Base-by-base conservation (phyloP, 192 early-diverging fungal species). In the Geranomyces variabilis region DNA sequence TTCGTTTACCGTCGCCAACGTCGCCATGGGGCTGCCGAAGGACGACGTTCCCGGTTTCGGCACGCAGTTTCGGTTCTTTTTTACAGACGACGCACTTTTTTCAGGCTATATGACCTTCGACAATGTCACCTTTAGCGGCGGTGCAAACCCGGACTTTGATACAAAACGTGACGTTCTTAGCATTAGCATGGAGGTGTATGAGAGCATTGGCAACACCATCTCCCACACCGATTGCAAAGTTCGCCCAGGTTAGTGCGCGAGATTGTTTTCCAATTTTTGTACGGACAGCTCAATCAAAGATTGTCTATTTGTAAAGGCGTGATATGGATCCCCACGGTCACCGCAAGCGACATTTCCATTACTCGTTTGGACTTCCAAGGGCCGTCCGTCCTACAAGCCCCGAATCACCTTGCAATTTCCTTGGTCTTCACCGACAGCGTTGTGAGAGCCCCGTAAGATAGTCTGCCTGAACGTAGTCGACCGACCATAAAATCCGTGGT, bases 101-200 rank as follows among this genome's bases (percentile, higher is more conserved):
- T 8, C 58, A 3, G 17, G 31, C 46, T 28, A 6, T 45, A 14
- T 70, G 48, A 61, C 55, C 0, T 47, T 70, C 19, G 44, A 70
- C 56, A 70, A 70, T 33, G 36, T 58, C 22, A 70, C 69, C 28
- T 60, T 70, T 21, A 36, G 9, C 8, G 69, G 63, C 2, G 63
- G 63, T 14, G 4, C 41, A 21, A 41, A 64, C 33, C 63, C 63
- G 33, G 41, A 64, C 21, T 64, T 64, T 45, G 63, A 64, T 4
- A 64, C 41, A 6, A 64, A 45, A 13, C 17, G 15, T 13, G 63
- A 64, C 28, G 63, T 64, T 7, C 21, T 64, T 8, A 43, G 19
- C n/a, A n/a, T 64, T 12, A 17, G 2, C 17, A 9, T 60, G 22
- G 17, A 2, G 7, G 17, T 29, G 1, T 2, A 28, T 17, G 63